These are phyloP conservation scores for Podospora sp. DNA, from an alignment of 495 filamentous ascomycete species.

Conservation along the genomic window DNA sequence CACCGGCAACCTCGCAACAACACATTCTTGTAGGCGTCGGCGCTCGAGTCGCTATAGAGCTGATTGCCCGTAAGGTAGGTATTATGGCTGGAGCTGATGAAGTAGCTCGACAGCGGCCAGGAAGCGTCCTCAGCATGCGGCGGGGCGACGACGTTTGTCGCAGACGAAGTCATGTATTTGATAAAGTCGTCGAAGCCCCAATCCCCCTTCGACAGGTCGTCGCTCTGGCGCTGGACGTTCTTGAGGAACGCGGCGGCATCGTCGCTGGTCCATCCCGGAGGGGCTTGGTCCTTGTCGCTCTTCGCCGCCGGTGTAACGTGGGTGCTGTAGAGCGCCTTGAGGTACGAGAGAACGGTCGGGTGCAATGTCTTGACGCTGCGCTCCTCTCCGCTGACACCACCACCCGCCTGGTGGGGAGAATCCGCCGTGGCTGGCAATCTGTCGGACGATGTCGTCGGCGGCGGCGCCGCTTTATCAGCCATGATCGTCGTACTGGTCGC, in stretches of 20 bases:
- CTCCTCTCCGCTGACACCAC: conserved; percentile 34
- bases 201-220: conserved; percentile 24
- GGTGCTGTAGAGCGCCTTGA: conserved; percentile 43
- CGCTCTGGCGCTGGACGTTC: conserved; percentile 31
- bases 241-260: conserved; percentile 42
- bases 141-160: conserved; percentile 49
- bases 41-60: conserved; percentile 78
- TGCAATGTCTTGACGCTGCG: conserved; percentile 38
- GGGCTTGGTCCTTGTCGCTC: conserved; percentile 21
- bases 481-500: not conserved
- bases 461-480: not conserved
- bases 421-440: conserved; percentile 16
- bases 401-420: conserved; percentile 41
- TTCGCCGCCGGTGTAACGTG: conserved; percentile 30
- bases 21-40: conserved; percentile 81
- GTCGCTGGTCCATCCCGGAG: conserved; percentile 38
- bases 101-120: conserved; percentile 82
- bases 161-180: conserved; percentile 61
- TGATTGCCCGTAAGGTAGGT: conserved; percentile 94
- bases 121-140: conserved; percentile 52
- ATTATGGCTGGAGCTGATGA: conserved; percentile 90
- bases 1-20: conserved; percentile 84
- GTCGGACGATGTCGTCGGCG: conserved; percentile 1
- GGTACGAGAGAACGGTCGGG: conserved; percentile 34
- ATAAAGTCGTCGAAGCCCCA: conserved; percentile 57